Base-by-base conservation (phyloP, 768 basidiomycete genomes). In the Leccinum arenicola region DNA sequence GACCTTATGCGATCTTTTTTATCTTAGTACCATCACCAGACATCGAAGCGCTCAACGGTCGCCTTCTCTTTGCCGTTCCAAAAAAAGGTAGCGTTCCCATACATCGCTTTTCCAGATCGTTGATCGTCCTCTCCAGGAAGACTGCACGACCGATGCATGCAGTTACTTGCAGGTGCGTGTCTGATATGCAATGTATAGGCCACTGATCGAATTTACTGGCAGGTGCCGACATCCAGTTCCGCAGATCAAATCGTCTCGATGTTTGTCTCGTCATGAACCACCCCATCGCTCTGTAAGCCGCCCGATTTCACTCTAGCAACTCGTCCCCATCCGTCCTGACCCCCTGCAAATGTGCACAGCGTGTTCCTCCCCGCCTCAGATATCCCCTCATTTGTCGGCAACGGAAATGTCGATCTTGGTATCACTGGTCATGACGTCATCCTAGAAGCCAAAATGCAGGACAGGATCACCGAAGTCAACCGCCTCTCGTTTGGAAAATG, bases 361-460 rank as follows among this genome's bases (percentile, higher is more conserved):
- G 89, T 99, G 23, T 98, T 99, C 76, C 88, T 98, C 23, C 95
- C 97, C 23, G 97, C 97, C 1, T 81, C 90, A 6, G 97, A 99
- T 69, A 99, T 99, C 63, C 95, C 97, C 10, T 96, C 95, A 29
- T 99, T 98, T 74, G 97, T 99, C 49, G 97, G 95, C 47, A 95
- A 96, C 72, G 97, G 97, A 52, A 90, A 95, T 69, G 91, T 99
- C 68, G 92, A 98, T 66, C 81, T 99, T 48, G 97, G 97, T 6
- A 97, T 99, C 66, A 98, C 97, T 9, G 97, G 97, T 4, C 95
- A 98, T 76, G 97, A 99, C 77, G 92, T 97, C 62, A 91, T 98
- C 64, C 84, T 95, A 50, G 96, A 99, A 74, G 82, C 94, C 2
- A 76, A 87, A 57, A 94, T 97, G 87, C 79, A 90, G 61, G 72